These are phyloP conservation scores for Cyclotella sp. DNA, from an alignment of 108 stramenopile species.

Conservation along the genomic window DNA sequence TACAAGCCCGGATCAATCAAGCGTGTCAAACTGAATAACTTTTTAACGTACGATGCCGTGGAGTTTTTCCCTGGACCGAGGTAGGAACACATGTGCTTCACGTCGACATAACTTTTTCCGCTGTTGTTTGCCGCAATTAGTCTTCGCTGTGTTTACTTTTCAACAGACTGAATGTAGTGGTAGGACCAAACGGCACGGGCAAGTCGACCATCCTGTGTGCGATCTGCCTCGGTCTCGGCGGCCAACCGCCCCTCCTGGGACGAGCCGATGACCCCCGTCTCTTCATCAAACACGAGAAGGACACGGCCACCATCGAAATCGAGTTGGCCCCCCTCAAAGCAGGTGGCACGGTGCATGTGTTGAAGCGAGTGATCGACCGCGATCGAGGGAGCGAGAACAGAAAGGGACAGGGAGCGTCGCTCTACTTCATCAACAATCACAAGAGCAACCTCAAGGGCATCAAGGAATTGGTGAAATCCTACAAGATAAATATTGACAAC, in stretches of 20 bases:
- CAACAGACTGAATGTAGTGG: slow-evolving; percentile 88
- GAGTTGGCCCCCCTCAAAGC: slow-evolving; percentile 60
- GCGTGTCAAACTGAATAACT: slow-evolving; percentile 73
- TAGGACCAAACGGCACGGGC: slow-evolving; percentile 95
- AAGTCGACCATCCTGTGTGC: slow-evolving; percentile 95
- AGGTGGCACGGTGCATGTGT: slow-evolving; percentile 29
- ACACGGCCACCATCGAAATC: slow-evolving; percentile 84
- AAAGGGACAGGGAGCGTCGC: slow-evolving; percentile 41
- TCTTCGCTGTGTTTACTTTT: slow-evolving; percentile 7
- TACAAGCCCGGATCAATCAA: slow-evolving; percentile 84
- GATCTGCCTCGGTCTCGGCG: slow-evolving; percentile 94
- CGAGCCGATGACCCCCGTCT: slow-evolving; percentile 85
- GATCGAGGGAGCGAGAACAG: slow-evolving; percentile 52
- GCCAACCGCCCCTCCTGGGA: slow-evolving; percentile 83
- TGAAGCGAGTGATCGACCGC: slow-evolving; percentile 56
- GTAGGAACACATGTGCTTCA: slow-evolving; percentile 40
- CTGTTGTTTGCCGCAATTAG: neutral
- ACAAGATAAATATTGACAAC: slow-evolving; percentile 91
- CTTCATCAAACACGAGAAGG: slow-evolving; percentile 89
- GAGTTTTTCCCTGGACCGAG: slow-evolving; percentile 75
- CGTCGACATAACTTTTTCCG: neutral
- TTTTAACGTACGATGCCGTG: slow-evolving; percentile 78
- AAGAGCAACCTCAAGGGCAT: slow-evolving; percentile 58
- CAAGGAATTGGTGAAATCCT: slow-evolving; percentile 65
- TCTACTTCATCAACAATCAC: slow-evolving; percentile 64